Conservation (phyloP, 1,284 basidiomycete genomes). For the Blastosporella zonata region DNA sequence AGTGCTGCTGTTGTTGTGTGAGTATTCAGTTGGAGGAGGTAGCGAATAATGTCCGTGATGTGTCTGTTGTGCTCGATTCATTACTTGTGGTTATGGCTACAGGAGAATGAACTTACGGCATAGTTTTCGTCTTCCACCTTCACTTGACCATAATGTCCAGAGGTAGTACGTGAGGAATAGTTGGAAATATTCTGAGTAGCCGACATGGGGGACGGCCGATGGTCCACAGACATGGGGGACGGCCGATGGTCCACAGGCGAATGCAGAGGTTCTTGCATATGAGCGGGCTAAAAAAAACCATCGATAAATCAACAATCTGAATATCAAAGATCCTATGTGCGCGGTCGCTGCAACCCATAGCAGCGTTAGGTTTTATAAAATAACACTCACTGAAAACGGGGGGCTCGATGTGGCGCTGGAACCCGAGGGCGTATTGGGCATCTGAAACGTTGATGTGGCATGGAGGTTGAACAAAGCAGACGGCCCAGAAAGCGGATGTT, state of each 20-base stretch:
- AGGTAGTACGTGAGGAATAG: constrained; percentile 35
- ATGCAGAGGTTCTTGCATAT: constrained; percentile 51
- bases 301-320: constrained; percentile 46
- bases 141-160: constrained; percentile 44
- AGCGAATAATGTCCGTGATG: constrained; percentile 36
- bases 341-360: constrained; percentile 22
- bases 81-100: constrained; percentile 3
- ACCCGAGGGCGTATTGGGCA: constrained; percentile 67
- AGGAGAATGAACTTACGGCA: constrained; percentile 36
- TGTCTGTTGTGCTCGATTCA: constrained; percentile 32
- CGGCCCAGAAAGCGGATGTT: constrained; percentile 31
- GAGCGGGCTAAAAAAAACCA: constrained; percentile 56
- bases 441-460: constrained; percentile 46
- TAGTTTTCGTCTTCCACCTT: constrained; percentile 70
- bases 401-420: constrained; percentile 73
- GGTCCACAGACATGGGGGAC: constrained; percentile 40
- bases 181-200: constrained; percentile 34
- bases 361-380: constrained; percentile 31
- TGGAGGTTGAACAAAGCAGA: constrained; percentile 50
- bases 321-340: constrained; percentile 31
- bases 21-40: constrained; percentile 33
- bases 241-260: constrained; percentile 45
- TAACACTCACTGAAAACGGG: constrained; percentile 76
- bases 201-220: constrained; percentile 38
- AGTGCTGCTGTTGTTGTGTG: constrained; percentile 35